Conservation (phyloP, 805 yeast genomes). For the Spathaspora hagerdaliae region DNA sequence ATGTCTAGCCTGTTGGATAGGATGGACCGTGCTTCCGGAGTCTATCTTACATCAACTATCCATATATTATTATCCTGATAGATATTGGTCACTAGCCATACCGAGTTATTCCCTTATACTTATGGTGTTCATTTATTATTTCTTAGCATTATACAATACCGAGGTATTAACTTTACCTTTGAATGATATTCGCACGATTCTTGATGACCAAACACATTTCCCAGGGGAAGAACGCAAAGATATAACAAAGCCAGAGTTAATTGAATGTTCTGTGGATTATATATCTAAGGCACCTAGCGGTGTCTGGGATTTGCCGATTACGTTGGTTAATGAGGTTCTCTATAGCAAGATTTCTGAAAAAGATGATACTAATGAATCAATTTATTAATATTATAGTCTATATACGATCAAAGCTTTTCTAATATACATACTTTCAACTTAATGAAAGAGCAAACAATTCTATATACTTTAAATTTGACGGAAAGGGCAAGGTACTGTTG, state of each 20-base stretch:
- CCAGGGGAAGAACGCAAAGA: slow-evolving; percentile 12
- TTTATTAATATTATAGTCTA: not conserved
- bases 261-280: slow-evolving; percentile 25
- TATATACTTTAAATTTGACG: too few relatives aligned
- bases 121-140: slow-evolving; percentile 71
- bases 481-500: too few relatives aligned
- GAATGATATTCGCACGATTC: slow-evolving; percentile 57
- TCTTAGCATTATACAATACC: slow-evolving; percentile 67
- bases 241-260: slow-evolving; percentile 1
- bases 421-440: too few relatives aligned
- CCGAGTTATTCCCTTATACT: slow-evolving; percentile 68
- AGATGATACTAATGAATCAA: not conserved
- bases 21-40: slow-evolving; percentile 77
- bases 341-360: slow-evolving; percentile 30
- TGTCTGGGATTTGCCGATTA: slow-evolving; percentile 79
- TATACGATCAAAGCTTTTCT: not conserved
- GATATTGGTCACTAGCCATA: slow-evolving; percentile 86
- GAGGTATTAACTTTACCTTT: slow-evolving; percentile 65
- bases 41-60: slow-evolving; percentile 47
- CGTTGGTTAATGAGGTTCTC: slow-evolving; percentile 61
- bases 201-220: slow-evolving; percentile 57
- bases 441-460: too few relatives aligned
- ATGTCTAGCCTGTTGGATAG: slow-evolving; percentile 50
- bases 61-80: slow-evolving; percentile 74
- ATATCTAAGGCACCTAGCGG: slow-evolving; percentile 69